Evolutionary conservation across 2,329 filamentous ascomycete genomes (phyloP).

Genomic region (Cercospora beticola): DNA sequence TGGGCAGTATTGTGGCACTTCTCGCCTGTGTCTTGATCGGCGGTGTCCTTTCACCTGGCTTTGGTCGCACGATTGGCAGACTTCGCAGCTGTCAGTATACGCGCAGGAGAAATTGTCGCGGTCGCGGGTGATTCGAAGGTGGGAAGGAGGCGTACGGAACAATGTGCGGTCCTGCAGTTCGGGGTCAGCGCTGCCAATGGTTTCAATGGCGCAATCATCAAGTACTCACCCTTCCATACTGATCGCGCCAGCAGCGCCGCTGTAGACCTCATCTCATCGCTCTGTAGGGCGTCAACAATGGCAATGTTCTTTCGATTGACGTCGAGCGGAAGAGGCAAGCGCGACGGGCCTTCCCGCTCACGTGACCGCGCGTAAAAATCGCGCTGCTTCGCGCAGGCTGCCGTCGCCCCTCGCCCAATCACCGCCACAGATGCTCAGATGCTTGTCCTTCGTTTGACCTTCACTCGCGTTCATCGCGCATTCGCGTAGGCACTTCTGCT

Average conservation of each 20-base stretch:
- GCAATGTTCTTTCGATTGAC: neutral
- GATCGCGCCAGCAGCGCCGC: conserved; percentile 60
- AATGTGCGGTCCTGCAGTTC: conserved; percentile 62
- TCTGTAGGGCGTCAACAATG: conserved; percentile 5
- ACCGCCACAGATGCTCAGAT: neutral
- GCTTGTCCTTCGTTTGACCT: neutral
- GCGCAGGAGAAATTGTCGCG: neutral
- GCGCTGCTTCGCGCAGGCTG: conserved; percentile 1
- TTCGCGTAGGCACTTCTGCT: neutral
- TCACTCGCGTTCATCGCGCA: neutral
- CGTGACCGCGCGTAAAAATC: neutral
- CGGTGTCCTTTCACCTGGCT: conserved; percentile 61
- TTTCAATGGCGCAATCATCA: neutral
- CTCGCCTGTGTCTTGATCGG: conserved; percentile 86
- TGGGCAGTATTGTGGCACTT: conserved; percentile 84
- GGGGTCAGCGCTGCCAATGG: conserved; percentile 17
- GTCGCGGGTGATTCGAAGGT: neutral
- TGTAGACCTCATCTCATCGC: conserved; percentile 33
- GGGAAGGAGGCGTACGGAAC: conserved; percentile 58
- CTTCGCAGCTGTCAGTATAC: conserved; percentile 37
- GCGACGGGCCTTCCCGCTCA: conserved; percentile 6
- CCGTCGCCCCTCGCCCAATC: conserved; percentile 1
- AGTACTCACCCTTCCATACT: conserved; percentile 75
- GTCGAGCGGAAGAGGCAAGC: conserved; percentile 21
- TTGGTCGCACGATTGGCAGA: conserved; percentile 63